These are phyloP conservation scores for Phytophthora rubi DNA, from an alignment of 352 stramenopile genomes.

Conservation along the genomic window DNA sequence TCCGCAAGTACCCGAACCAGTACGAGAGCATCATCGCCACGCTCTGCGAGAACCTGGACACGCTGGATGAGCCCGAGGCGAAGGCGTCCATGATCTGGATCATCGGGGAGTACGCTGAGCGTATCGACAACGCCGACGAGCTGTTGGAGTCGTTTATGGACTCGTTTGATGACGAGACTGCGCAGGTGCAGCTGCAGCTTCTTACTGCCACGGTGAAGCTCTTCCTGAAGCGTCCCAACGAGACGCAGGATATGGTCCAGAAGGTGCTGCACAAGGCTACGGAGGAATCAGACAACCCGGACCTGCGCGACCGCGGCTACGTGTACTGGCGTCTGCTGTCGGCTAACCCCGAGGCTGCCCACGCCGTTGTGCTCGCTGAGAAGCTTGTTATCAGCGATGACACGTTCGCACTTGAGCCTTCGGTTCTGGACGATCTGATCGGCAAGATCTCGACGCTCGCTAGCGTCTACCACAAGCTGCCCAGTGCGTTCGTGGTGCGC, in stretches of 20 bases:
- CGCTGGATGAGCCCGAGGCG: slow-evolving; percentile 98
- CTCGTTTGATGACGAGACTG: slow-evolving; percentile 97
- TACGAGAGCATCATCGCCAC: slow-evolving; percentile 99
- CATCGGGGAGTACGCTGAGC: slow-evolving; percentile 99
- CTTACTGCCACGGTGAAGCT: slow-evolving; percentile 99
- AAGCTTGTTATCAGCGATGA: slow-evolving; percentile 99
- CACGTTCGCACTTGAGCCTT: slow-evolving; percentile 95
- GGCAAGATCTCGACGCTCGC: slow-evolving; percentile 97
- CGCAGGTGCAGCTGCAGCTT: slow-evolving; percentile 97
- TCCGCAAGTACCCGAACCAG: slow-evolving; percentile 99
- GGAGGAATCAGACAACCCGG: slow-evolving; percentile 98
- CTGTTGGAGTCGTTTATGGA: slow-evolving; percentile 99
- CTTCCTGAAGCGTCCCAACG: slow-evolving; percentile 96
- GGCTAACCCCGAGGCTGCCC: slow-evolving; percentile 98
- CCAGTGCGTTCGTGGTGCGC: slow-evolving; percentile 84
- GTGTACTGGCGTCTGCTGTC: slow-evolving; percentile 99
- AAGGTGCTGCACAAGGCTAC: slow-evolving; percentile 98
- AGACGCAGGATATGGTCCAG: slow-evolving; percentile 97
- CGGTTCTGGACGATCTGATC: slow-evolving; percentile 96
- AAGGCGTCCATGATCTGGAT: slow-evolving; percentile 99
- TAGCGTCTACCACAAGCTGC: slow-evolving; percentile 98
- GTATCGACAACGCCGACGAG: slow-evolving; percentile 99
- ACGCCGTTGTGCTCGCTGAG: slow-evolving; percentile 97
- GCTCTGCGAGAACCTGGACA: slow-evolving; percentile 99
- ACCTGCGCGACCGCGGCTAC: slow-evolving; percentile 98